Base-by-base conservation (phyloP, 306 rosid genomes). In the Casuarina cunninghamiana region DNA sequence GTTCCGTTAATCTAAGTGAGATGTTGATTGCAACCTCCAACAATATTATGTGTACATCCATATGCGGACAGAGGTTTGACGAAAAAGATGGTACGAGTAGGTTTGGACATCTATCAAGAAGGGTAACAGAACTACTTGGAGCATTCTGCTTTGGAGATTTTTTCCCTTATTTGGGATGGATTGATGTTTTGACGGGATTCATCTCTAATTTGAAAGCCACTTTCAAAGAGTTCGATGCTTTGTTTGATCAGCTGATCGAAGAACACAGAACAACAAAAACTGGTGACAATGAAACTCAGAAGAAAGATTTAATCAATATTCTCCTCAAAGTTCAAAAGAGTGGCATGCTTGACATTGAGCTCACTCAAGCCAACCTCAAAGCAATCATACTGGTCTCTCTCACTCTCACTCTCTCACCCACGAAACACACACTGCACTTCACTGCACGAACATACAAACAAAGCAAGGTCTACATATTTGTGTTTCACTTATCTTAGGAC, bases 121-220 rank as follows among this genome's bases (percentile, higher is more conserved):
- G 35, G 53, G 2, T 48, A 12, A 0, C 19, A 79, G 19, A 0
- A 4, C 61, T 37, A 0, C 0, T 84, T 0, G 0, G 3, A 38
- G 44, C 75, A 37, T 86, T 81, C n/a, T 17, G 81, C 13, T 58
- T 84, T 3, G 82, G 85, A 37, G 86, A 90, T 77, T 77, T 43
- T 55, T 86, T 75, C 58, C 90, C 86, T 61, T 67, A 32, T 6
- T 71, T 87, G 55, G 39, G 76, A 17, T 87, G 90, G 90, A 1
- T 88, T 43, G 91, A 86, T 57, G 19, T 15, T 72, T 48, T 88
- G 2, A 84, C 73, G 0, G 89, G 89, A 0, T 50, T 53, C 1
- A 50, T 65, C 17, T 26, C 62, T 0, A 8, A 70, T 0, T 38
- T 90, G 8, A 84, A 78, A 54, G 21, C 71, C 8, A 54, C 73